These are phyloP conservation scores for Penicillium aurantiogriseum DNA, from an alignment of 2,329 filamentous ascomycete species.

Conservation along the genomic window DNA sequence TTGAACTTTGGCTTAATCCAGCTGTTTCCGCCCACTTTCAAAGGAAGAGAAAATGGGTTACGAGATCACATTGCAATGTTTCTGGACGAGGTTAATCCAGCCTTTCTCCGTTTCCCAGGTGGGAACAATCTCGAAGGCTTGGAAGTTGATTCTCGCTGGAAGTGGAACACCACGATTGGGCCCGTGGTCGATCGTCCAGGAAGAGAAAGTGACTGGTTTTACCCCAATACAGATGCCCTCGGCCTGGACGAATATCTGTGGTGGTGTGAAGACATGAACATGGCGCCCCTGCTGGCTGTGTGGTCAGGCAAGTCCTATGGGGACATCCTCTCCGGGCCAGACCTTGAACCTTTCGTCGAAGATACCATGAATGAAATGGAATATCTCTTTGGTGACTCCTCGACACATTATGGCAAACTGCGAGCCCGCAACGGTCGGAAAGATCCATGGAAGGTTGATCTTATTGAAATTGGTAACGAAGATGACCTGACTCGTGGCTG, in stretches of 20 bases:
- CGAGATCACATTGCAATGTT: constrained; percentile 56
- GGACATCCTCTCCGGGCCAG: constrained; percentile 47
- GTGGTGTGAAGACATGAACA: constrained; percentile 60
- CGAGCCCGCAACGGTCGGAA: constrained; percentile 60
- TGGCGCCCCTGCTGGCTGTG: constrained; percentile 57
- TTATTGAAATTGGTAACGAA: constrained; percentile 67
- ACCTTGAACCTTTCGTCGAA: constrained; percentile 58
- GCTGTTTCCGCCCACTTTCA: constrained; percentile 29
- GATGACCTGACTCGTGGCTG: constrained; percentile 59
- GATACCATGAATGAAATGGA: constrained; percentile 63
- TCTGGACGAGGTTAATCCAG: constrained; percentile 53
- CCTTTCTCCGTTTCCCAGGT: constrained; percentile 64
- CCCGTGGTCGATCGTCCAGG: constrained; percentile 50
- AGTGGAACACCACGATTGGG: constrained; percentile 46
- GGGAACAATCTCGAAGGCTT: constrained; percentile 58
- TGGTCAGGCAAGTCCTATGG: constrained; percentile 57
- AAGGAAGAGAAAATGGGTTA: constrained; percentile 52
- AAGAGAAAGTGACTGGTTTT: constrained; percentile 57
- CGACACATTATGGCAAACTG: constrained; percentile 56
- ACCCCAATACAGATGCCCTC: constrained; percentile 62
- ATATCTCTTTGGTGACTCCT: constrained; percentile 56
- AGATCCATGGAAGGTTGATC: constrained; percentile 58
- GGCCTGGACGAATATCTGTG: constrained; percentile 61
- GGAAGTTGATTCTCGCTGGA: constrained; percentile 34
- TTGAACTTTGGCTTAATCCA: constrained; percentile 30